Percentiles rank a stretch among this genome's conserved stretches.
Evolutionary conservation across 2,329 filamentous ascomycete species (phyloP).

Genomic region (Cercospora nicotianae): DNA sequence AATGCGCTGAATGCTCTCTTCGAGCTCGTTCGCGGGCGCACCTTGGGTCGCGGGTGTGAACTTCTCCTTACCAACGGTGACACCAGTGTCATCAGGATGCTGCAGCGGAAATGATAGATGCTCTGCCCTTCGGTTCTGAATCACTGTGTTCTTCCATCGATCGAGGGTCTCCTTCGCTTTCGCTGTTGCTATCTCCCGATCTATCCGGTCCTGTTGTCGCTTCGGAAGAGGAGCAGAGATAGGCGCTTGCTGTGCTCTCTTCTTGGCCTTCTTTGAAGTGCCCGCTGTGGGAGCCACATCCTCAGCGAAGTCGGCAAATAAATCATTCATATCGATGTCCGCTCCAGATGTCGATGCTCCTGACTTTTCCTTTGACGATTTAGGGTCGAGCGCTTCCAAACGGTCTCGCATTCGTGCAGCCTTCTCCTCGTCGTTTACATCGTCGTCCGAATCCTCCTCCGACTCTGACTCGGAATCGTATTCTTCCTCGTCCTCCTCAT

Average conservation of each 20-base stretch:
- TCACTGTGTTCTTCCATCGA: slow-evolving; percentile 92
- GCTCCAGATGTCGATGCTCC: slow-evolving; percentile 31
- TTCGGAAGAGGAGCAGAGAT: slow-evolving; percentile 80
- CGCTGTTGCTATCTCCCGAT: slow-evolving; percentile 78
- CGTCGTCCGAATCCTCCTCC: slow-evolving; percentile 43
- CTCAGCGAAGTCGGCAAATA: slow-evolving; percentile 64
- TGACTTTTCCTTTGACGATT: slow-evolving; percentile 12
- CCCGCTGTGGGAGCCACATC: slow-evolving; percentile 64
- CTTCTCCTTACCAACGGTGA: slow-evolving; percentile 61
- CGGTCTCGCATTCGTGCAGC: slow-evolving; percentile 59
- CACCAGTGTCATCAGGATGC: slow-evolving; percentile 63
- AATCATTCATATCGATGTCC: slow-evolving; percentile 51
- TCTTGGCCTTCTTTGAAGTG: slow-evolving; percentile 60
- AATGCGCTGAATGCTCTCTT: slow-evolving; percentile 82
- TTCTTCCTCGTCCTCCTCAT: slow-evolving; percentile 52
- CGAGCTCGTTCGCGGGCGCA: slow-evolving; percentile 74
- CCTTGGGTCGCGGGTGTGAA: slow-evolving; percentile 60
- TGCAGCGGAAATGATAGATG: slow-evolving; percentile 84
- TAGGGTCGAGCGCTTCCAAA: slow-evolving; percentile 51
- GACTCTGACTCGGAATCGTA: slow-evolving; percentile 53
- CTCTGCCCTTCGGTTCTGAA: slow-evolving; percentile 87
- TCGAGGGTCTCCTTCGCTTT: slow-evolving; percentile 89
- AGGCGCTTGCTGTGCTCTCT: slow-evolving; percentile 33
- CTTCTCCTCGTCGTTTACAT: slow-evolving; percentile 58
- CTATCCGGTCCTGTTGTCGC: slow-evolving; percentile 80